phyloP scores from a whole-genome alignment of 2,329 filamentous ascomycete species.

The Mycogone perniciosa region DNA sequence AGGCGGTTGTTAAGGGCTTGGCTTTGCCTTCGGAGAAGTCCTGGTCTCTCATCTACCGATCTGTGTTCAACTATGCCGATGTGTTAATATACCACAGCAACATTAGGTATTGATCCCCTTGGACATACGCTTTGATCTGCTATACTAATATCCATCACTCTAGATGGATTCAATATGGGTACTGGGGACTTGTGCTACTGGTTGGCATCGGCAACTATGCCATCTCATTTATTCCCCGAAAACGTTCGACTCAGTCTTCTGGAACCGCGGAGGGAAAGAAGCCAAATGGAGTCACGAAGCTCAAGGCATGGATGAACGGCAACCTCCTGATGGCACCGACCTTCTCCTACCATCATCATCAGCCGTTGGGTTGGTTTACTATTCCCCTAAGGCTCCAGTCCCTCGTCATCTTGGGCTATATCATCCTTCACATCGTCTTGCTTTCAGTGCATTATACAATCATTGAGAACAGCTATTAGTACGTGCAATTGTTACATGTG shows the following conservation, averaged over 20 bases:
- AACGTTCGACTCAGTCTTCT: constrained; percentile 1
- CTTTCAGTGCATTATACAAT: constrained; percentile 25
- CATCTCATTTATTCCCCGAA: constrained; percentile 7
- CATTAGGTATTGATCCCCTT: background rate
- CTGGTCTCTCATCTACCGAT: constrained; percentile 12
- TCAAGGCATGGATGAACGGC: constrained; percentile 9
- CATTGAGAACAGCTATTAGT: constrained; percentile 28
- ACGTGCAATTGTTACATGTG: constrained; percentile 5
- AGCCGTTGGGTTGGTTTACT: constrained; percentile 29
- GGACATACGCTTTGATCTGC: background rate
- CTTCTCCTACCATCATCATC: constrained; percentile 14
- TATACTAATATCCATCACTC: background rate
- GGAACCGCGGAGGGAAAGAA: background rate
- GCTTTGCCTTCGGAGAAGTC: constrained; percentile 10
- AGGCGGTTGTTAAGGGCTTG: constrained; percentile 4
- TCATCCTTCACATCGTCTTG: constrained; percentile 26
- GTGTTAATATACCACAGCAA: constrained; percentile 2
- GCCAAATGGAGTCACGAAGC: background rate
- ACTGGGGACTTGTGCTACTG: constrained; percentile 14
- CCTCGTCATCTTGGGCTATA: constrained; percentile 26
- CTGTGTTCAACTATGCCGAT: constrained; percentile 1
- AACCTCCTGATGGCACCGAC: constrained; percentile 15
- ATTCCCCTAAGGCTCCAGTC: constrained; percentile 31
- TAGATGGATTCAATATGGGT: constrained; percentile 14
- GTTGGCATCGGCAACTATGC: constrained; percentile 10